These are phyloP conservation scores for Calonectria honghensis DNA, from an alignment of 2,329 filamentous ascomycete genomes.

Conservation along the genomic window DNA sequence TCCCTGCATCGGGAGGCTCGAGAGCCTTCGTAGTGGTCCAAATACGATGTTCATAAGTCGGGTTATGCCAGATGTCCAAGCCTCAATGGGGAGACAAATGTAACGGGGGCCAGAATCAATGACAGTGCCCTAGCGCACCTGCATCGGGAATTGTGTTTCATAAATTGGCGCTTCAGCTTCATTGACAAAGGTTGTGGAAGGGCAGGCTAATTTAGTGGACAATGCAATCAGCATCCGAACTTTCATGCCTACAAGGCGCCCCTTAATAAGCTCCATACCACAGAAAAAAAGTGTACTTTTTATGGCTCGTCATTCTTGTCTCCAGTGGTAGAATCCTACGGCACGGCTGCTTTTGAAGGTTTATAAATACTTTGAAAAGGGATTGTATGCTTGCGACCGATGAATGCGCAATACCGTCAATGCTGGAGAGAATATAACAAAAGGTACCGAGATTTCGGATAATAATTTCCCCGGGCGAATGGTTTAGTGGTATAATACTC, in stretches of 20 bases:
- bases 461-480: constrained; percentile 12
- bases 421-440: not conserved
- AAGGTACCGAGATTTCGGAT: not conserved
- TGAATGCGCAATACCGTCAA: not conserved
- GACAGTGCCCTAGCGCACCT: not conserved
- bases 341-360: not conserved
- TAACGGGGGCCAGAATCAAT: not conserved
- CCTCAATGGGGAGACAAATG: not conserved
- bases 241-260: not conserved
- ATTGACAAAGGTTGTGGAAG: not conserved
- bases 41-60: constrained; percentile 11
- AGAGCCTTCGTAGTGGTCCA: not conserved
- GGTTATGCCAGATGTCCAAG: not conserved
- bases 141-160: not conserved
- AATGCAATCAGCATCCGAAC: not conserved
- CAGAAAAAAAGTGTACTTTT: too few species aligned
- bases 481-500: constrained; percentile 21
- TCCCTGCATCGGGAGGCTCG: not conserved
- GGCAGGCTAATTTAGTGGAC: not conserved
- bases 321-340: too few species aligned
- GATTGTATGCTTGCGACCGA: not conserved
- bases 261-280: not conserved
- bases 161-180: not conserved
- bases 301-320: too few species aligned
- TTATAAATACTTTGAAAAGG: not conserved